phyloP scores from a whole-genome alignment of 2,329 filamentous ascomycete species.

The Beauveria caledonica region DNA sequence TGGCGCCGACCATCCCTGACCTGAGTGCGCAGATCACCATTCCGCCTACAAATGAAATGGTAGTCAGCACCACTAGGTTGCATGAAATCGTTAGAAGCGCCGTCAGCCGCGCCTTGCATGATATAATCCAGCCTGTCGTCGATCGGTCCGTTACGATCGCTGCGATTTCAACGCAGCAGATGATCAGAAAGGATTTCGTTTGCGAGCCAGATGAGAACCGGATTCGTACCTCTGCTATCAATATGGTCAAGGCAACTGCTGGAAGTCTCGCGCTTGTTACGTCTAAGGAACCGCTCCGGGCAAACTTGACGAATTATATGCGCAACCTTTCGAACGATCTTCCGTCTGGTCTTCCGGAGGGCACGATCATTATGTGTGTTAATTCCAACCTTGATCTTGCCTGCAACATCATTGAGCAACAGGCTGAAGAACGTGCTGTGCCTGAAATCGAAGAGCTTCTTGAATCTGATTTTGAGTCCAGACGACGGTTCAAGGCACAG shows the following conservation, averaged over 20 bases:
- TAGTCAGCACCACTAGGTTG: slow-evolving; percentile 60
- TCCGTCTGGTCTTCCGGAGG: slow-evolving; percentile 79
- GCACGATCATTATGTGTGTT: slow-evolving; percentile 95
- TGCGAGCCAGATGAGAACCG: slow-evolving; percentile 87
- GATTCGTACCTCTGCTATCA: slow-evolving; percentile 77
- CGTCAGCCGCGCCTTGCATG: slow-evolving; percentile 81
- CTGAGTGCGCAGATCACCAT: slow-evolving; percentile 71
- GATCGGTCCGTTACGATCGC: slow-evolving; percentile 97
- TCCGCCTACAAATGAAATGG: slow-evolving; percentile 71
- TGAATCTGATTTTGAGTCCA: slow-evolving; percentile 67
- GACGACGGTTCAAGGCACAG: slow-evolving; percentile 65
- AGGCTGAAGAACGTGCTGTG: slow-evolving; percentile 85
- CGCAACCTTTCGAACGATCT: slow-evolving; percentile 60
- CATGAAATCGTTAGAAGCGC: slow-evolving; percentile 76
- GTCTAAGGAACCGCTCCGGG: slow-evolving; percentile 90
- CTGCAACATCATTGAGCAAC: slow-evolving; percentile 89
- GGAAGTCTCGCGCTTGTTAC: slow-evolving; percentile 94
- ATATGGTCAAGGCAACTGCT: slow-evolving; percentile 89
- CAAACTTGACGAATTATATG: slow-evolving; percentile 97
- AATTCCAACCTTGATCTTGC: slow-evolving; percentile 95
- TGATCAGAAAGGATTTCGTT: slow-evolving; percentile 93
- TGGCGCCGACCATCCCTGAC: slow-evolving; percentile 76
- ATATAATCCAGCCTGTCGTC: slow-evolving; percentile 96
- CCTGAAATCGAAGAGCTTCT: slow-evolving; percentile 95
- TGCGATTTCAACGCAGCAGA: slow-evolving; percentile 89